Evolutionary conservation across 768 basidiomycete species (phyloP), one percentile per base, ranked within the genome.

Genomic region (Harrya chromipes): DNA sequence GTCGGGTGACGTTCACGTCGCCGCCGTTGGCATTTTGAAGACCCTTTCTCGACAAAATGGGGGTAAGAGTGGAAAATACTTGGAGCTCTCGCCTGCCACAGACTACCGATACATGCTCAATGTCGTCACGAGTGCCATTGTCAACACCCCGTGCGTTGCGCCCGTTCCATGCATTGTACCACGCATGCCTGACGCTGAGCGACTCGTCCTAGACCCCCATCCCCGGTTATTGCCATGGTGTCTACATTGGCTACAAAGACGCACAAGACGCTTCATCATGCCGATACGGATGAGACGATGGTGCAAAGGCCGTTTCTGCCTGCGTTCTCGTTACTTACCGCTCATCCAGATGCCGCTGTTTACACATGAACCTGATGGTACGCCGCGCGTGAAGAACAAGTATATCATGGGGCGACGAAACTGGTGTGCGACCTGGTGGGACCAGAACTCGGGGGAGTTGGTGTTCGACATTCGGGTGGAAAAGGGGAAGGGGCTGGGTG

Each of bases 21-120:
- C 89, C 1, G 88, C 90, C 1, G 89, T 93, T 0, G 89, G 87
- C 2, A 67, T 84, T 3, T 70, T 94, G 55, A 90, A 85, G 68
- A 88, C 88, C 2, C 72, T 86, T 37, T 74, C 71, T 34, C 53
- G 24, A 43, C 45, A 47, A 39, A 38, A 1, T 49, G 69, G 69
- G 50, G 64, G 60, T 3, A 84, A 81, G 60, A 74, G 74, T 4
- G 78, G 76, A 40, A 56, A 27, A 8, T 1, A 1, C 11, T 39
- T 23, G 17, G 68, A 68, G 9, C 40, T 85, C 6, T 64, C 72
- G 4, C 82, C 90, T 1, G 62, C 67, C 2, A 55, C 67, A 21
- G 97, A 97, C 66, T 72, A 82, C 62, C 81, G 92, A 39, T 97
- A 90, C 67, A 97, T 98, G 94, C 64, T 94, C 40, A 94, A 95